Base-by-base conservation (phyloP, 2,329 filamentous ascomycete genomes). In the Chaetomium sp. region DNA sequence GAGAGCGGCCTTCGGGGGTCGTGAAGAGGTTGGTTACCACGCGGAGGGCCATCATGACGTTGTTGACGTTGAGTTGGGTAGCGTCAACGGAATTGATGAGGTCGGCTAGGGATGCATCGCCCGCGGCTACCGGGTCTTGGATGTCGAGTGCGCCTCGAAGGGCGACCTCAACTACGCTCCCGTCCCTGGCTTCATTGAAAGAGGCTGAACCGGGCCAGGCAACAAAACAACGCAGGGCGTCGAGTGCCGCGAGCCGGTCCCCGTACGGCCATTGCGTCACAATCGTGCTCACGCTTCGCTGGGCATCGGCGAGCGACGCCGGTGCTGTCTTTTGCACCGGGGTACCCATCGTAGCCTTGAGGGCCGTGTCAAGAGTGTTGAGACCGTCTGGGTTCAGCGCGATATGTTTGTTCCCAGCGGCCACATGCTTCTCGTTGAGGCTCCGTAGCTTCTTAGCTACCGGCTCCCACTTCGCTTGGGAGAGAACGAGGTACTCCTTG, bases 11-110 rank as follows among this genome's bases (percentile, higher is more conserved):
- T 55, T 86, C 78, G 0, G 82, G 74, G 0, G 88, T 89, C 58
- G 82, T 80, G 67, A 96, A 96, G 6, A 96, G 75, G 64, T 99
- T 99, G 35, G 84, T 86, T 49, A 97, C 78, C 11, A 86, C 82
- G 4, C 94, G 87, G 10, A 90, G 77, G 0, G 87, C 85, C 77
- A 99, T 88, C 86, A 97, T 96, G 9, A 84, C 81, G 62, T 90
- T 90, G 70, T 96, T 96, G 52, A 86, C 79, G 40, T 84, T 84
- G 0, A 87, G 77, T 0, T 79, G 73, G 4, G 72, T 69, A 7
- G 83, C 78, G 72, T 61, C 56, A 7, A 60, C 43, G 1, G 35
- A 55, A 2, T 51, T 42, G 54, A 61, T 45, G 43, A 63, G 46
- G 2, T 61, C 56, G 19, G 45, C 19, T 6, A 64, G 36, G n/a